phyloP scores from a whole-genome alignment of 331 rosid species.

The Quercus phellos region DNA sequence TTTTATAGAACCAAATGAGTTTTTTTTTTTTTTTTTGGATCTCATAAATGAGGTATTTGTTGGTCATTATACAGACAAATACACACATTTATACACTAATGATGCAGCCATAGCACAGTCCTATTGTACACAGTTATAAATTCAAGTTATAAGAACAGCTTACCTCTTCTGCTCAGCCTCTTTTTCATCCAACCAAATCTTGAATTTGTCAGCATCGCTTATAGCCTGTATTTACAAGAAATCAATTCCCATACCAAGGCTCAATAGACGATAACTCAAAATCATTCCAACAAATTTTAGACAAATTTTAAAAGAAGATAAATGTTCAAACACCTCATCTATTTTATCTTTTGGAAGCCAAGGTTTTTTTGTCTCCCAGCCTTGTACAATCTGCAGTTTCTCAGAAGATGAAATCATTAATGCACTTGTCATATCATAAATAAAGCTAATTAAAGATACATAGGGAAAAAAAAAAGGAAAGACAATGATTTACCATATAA shows the following conservation, averaged over 20 bases:
- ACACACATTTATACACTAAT: too few relatives aligned
- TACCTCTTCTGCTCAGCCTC: slow-evolving; percentile 82
- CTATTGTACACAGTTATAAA: background rate
- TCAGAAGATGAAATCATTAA: slow-evolving; percentile 1
- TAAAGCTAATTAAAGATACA: background rate
- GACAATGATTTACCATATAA: background rate
- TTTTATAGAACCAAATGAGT: background rate
- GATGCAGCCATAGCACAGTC: too few relatives aligned
- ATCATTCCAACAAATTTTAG: background rate
- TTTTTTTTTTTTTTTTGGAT: background rate
- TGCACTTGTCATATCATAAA: too few relatives aligned
- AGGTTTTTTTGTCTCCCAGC: slow-evolving; percentile 69
- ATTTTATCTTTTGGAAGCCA: slow-evolving; percentile 78
- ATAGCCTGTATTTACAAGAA: slow-evolving; percentile 43
- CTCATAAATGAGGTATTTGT: too few relatives aligned
- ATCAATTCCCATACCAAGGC: slow-evolving; percentile 10
- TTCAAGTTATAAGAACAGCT: slow-evolving; percentile 20
- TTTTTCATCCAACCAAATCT: slow-evolving; percentile 73
- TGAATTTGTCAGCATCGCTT: slow-evolving; percentile 57
- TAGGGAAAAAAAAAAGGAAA: background rate
- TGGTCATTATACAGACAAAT: too few relatives aligned
- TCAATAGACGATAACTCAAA: background rate
- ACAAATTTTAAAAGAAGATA: background rate
- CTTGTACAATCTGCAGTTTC: slow-evolving; percentile 52
- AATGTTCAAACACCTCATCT: slow-evolving; percentile 54